Percentiles rank a stretch among this genome's conserved stretches.
Evolutionary conservation across 257 asterid genomes (phyloP).

Genomic region (Solanum medicagineum): DNA sequence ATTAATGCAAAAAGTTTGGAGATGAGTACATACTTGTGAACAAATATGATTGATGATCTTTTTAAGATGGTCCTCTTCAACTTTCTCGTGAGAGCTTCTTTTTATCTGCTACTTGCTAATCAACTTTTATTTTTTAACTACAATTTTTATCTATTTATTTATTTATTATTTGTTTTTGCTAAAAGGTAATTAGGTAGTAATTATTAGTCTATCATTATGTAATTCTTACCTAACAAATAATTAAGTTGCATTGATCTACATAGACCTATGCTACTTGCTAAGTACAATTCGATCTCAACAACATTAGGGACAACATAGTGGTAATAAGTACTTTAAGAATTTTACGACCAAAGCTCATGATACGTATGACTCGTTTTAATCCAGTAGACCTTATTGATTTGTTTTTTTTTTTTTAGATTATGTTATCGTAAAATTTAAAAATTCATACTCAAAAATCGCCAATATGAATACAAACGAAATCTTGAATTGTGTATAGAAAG

Average conservation of each 20-base stretch:
- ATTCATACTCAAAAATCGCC: too few relatives aligned
- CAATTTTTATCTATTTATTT: background rate
- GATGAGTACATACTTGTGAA: slow-evolving; percentile 3
- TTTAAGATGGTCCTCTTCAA: slow-evolving; percentile 7
- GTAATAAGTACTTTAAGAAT: background rate
- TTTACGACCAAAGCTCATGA: background rate
- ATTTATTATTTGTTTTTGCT: background rate
- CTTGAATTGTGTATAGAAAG: too few relatives aligned
- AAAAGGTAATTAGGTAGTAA: background rate
- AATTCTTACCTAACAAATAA: background rate
- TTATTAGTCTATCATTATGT: background rate
- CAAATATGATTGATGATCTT: background rate
- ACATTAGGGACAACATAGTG: background rate
- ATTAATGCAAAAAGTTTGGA: slow-evolving; percentile 12
- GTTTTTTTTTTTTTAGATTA: background rate
- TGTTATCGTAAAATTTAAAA: background rate
- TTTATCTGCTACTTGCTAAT: slow-evolving; percentile 1
- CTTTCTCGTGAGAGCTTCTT: slow-evolving; percentile 6
- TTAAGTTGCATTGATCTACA: background rate
- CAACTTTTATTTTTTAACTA: background rate
- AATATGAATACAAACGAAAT: too few relatives aligned
- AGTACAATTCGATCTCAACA: background rate
- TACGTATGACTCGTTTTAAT: background rate
- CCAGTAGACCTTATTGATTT: background rate
- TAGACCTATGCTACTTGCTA: background rate